phyloP scores from a whole-genome alignment of 257 asterid species.

The Solanum okadae region DNA sequence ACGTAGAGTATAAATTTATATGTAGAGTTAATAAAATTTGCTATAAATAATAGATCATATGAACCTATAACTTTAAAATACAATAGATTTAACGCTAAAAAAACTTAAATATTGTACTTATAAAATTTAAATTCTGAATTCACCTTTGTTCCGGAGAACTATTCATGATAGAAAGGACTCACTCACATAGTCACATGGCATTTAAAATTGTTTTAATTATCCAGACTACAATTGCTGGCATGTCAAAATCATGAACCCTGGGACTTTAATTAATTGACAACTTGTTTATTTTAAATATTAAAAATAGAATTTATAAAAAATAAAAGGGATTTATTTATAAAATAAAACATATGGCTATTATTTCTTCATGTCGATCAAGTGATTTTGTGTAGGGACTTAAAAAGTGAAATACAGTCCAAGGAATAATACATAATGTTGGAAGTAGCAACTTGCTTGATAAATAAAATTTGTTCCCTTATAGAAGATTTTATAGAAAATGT shows the following conservation, averaged over 20 bases:
- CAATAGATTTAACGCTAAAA: background rate
- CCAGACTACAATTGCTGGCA: background rate
- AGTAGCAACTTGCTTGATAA: background rate
- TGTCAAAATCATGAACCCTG: background rate
- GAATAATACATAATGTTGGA: background rate
- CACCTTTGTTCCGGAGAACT: accelerated
- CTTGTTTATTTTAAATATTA: background rate
- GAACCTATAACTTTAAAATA: background rate
- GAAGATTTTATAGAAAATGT: background rate
- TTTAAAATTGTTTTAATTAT: background rate
- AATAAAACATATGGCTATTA: background rate
- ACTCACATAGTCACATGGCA: background rate
- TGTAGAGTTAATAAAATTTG: background rate
- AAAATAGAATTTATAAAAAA: background rate
- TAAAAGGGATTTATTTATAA: background rate
- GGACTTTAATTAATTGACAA: background rate
- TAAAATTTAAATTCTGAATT: background rate
- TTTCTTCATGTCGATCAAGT: background rate
- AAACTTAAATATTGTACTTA: background rate
- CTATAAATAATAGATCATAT: background rate
- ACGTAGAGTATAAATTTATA: background rate
- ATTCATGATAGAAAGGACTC: background rate
- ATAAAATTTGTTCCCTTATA: background rate
- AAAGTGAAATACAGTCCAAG: background rate
- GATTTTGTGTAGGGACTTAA: background rate